phyloP scores from a whole-genome alignment of 1,284 basidiomycete genomes.

The Lentinus polychrous region DNA sequence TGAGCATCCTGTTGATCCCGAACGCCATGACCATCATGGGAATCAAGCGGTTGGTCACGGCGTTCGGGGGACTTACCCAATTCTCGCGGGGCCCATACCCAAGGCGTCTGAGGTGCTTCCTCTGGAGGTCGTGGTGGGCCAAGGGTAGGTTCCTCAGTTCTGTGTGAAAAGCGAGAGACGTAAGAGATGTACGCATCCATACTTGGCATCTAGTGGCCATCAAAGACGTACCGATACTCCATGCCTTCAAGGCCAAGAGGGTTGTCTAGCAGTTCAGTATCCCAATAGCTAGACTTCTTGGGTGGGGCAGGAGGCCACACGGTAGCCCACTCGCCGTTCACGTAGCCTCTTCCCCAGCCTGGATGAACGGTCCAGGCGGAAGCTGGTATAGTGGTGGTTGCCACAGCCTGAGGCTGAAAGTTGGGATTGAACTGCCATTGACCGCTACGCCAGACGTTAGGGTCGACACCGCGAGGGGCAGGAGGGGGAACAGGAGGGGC shows the following conservation, averaged over 20 bases:
- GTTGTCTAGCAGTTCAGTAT: slow-evolving; percentile 48
- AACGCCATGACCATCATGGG: slow-evolving; percentile 10
- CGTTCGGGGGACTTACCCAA: slow-evolving; percentile 19
- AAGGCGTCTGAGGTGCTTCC: slow-evolving; percentile 26
- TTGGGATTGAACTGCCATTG: slow-evolving; percentile 24
- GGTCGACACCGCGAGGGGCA: slow-evolving; percentile 21
- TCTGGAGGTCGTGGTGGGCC: neutral
- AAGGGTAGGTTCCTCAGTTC: slow-evolving; percentile 7
- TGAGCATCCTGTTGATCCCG: slow-evolving; percentile 7
- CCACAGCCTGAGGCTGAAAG: slow-evolving; percentile 16
- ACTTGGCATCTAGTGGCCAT: neutral
- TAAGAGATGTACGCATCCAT: neutral
- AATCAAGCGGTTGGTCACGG: slow-evolving; percentile 7
- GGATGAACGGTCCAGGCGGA: slow-evolving; percentile 24
- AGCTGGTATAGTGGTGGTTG: slow-evolving; percentile 8
- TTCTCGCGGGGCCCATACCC: slow-evolving; percentile 30
- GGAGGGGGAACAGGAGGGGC: slow-evolving; percentile 21
- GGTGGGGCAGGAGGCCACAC: slow-evolving; percentile 44
- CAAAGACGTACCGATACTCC: slow-evolving; percentile 50
- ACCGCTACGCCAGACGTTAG: slow-evolving; percentile 20
- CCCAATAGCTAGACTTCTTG: slow-evolving; percentile 59
- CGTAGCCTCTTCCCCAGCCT: slow-evolving; percentile 15
- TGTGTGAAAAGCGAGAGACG: slow-evolving; percentile 7
- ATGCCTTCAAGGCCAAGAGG: slow-evolving; percentile 59
- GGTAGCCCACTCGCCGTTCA: slow-evolving; percentile 9